Evolutionary conservation across 2,329 filamentous ascomycete genomes (phyloP).

Genomic region (Diaporthe longicolla): DNA sequence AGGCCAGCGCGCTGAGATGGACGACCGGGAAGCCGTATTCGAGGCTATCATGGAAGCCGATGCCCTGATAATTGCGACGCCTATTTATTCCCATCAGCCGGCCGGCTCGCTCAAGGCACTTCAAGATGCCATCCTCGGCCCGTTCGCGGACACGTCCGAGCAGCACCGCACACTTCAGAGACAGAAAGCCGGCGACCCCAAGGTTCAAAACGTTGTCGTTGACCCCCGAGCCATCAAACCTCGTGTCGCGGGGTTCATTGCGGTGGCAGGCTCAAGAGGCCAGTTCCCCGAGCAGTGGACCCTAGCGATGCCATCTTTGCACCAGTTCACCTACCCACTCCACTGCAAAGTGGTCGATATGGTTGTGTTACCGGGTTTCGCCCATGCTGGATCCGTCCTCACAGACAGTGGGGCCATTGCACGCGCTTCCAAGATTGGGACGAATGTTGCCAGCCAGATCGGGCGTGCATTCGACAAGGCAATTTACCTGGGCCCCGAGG

Average conservation of each 20-base stretch:
- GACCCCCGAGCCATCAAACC: slow-evolving; percentile 14
- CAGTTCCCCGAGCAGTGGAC: slow-evolving; percentile 35
- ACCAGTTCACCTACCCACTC: slow-evolving; percentile 23
- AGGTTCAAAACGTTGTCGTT: not conserved
- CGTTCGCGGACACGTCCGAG: slow-evolving; percentile 13
- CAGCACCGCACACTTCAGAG: slow-evolving; percentile 10
- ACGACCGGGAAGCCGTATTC: not conserved
- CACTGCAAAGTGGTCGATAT: slow-evolving; percentile 28
- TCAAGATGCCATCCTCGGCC: slow-evolving; percentile 24
- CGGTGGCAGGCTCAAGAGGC: slow-evolving; percentile 12
- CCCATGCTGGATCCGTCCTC: slow-evolving; percentile 7
- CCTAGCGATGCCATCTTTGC: slow-evolving; percentile 25
- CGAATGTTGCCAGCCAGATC: slow-evolving; percentile 7
- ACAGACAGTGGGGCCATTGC: not conserved
- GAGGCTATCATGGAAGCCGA: slow-evolving; percentile 19
- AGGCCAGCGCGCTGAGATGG: not conserved
- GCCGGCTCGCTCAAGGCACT: slow-evolving; percentile 29
- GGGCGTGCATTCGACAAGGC: not conserved
- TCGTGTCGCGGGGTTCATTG: slow-evolving; percentile 25
- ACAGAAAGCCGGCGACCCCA: not conserved
- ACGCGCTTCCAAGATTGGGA: slow-evolving; percentile 1
- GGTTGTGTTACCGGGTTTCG: slow-evolving; percentile 14
- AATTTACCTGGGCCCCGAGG: not conserved
- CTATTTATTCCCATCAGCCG: slow-evolving; percentile 29
- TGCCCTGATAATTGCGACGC: slow-evolving; percentile 23